Evolutionary conservation across 768 basidiomycete species (phyloP).

Genomic region (Psilocybe cubensis): DNA sequence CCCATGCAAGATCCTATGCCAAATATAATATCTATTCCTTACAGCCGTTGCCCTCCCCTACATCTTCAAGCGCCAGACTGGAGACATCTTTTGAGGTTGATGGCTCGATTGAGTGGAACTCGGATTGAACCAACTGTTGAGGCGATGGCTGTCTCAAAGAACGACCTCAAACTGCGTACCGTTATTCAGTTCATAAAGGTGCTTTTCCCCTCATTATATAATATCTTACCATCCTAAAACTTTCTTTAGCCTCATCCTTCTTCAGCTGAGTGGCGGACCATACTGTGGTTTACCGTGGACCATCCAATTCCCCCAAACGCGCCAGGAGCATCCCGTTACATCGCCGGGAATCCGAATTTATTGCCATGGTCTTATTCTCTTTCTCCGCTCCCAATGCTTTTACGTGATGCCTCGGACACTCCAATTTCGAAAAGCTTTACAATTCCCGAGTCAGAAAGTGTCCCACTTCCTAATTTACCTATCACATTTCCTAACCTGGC

Average conservation of each 20-base stretch:
- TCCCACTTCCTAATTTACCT: slow-evolving; percentile 73
- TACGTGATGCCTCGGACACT: slow-evolving; percentile 68
- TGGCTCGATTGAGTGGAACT: slow-evolving; percentile 74
- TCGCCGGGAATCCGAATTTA: slow-evolving; percentile 60
- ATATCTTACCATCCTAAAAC: background rate
- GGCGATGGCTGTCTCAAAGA: slow-evolving; percentile 59
- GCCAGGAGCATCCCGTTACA: slow-evolving; percentile 49
- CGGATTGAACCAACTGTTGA: slow-evolving; percentile 74
- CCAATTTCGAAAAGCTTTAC: slow-evolving; percentile 70
- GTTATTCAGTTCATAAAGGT: slow-evolving; percentile 84
- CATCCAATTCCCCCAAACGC: slow-evolving; percentile 55
- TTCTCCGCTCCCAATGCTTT: slow-evolving; percentile 58
- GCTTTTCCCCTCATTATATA: slow-evolving; percentile 16
- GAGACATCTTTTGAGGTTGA: slow-evolving; percentile 72
- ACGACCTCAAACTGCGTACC: slow-evolving; percentile 64
- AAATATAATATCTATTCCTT: slow-evolving; percentile 74
- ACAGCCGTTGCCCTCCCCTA: slow-evolving; percentile 66
- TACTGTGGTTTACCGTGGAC: slow-evolving; percentile 81
- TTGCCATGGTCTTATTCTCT: slow-evolving; percentile 77
- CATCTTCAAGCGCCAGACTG: slow-evolving; percentile 78
- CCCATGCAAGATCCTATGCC: slow-evolving; percentile 64
- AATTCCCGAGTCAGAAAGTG: slow-evolving; percentile 59
- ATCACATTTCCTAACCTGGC: slow-evolving; percentile 79
- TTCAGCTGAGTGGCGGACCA: slow-evolving; percentile 68
- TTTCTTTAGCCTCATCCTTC: slow-evolving; percentile 57